These are phyloP conservation scores for Heritiera fomes DNA, from an alignment of 345 rosid genomes.

Conservation along the genomic window DNA sequence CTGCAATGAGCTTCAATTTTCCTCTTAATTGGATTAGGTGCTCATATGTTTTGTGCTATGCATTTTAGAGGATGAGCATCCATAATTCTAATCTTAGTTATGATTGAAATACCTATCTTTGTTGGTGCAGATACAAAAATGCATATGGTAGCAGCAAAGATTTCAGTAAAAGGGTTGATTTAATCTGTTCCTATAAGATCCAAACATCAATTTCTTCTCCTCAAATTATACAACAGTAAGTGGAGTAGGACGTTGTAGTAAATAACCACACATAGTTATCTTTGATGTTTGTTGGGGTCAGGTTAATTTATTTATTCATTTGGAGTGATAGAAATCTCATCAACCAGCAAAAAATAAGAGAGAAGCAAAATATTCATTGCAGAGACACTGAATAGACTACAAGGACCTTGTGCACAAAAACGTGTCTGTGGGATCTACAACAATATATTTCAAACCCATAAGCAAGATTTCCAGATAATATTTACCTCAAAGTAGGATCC, in stretches of 20 bases:
- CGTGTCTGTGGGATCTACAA: neutral
- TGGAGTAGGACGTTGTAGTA: neutral
- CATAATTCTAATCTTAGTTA: neutral
- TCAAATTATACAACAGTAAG: neutral
- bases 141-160: neutral
- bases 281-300: neutral
- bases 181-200: neutral
- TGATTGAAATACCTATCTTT: neutral
- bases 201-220: neutral
- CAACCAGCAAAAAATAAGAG: conserved; percentile 8
- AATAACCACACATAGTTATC: neutral
- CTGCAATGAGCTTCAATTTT: neutral
- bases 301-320: neutral
- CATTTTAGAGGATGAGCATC: neutral
- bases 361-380: conserved; percentile 2
- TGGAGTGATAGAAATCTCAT: neutral
- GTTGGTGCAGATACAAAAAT: neutral
- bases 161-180: neutral
- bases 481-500: conserved; percentile 93
- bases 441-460: neutral
- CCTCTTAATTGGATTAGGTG: neutral
- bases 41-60: neutral
- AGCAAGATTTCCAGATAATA: conserved; percentile 8
- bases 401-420: neutral
- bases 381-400: neutral